Base-by-base conservation (phyloP, 2,329 filamentous ascomycete genomes). In the Sclerotinia glacialis region DNA sequence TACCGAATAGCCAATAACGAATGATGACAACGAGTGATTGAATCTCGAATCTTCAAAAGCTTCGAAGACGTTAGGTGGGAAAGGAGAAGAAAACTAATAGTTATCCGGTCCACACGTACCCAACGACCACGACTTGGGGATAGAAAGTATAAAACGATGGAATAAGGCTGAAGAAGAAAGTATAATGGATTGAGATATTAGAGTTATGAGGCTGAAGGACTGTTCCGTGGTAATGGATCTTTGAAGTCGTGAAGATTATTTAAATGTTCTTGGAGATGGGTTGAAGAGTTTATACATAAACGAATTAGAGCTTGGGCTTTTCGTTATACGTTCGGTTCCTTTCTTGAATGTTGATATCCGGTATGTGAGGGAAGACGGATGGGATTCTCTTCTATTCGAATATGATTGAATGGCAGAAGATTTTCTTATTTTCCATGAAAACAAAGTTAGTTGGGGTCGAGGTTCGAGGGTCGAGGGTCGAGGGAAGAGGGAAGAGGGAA, bases 141-240 rank as follows among this genome's bases (percentile, higher is more conserved):
- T 49, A 49, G n/a, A n/a, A 50, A 61, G 44, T 61, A 49, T 34
- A 23, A 47, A 37, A 46, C 9, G n/a, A 37, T 11, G 23, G 28
- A 23, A 49, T 49, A 49, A 49, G 58, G 58, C 46, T 61, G 58
- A 37, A 5, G 16, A 31, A 54, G 14, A 61, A 37, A 61, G 58
- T 61, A 26, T 47, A 50, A 37, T 49, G 16, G 0, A 16, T 37
- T 18, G 21, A 37, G 37, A 16, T 40, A 49, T 61, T 34, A 37
- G 31, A 46, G 21, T 34, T 61, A 49, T 37, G 49, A 37, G 14
- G 31, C 31, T 47, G 14, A 49, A 44, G 18, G 26, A 47, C 11
- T 18, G 12, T 34, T 49, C 47, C 21, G 37, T 56, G n/a, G 54
- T n/a, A n/a, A 54, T n/a, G 28, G 11, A 7, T 31, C 21, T 23